A percentile compares a stretch with the other conserved stretches of the same genome.
phyloP scores from a whole-genome alignment of 2,329 filamentous ascomycete species.

The Trichoderma sp. region DNA sequence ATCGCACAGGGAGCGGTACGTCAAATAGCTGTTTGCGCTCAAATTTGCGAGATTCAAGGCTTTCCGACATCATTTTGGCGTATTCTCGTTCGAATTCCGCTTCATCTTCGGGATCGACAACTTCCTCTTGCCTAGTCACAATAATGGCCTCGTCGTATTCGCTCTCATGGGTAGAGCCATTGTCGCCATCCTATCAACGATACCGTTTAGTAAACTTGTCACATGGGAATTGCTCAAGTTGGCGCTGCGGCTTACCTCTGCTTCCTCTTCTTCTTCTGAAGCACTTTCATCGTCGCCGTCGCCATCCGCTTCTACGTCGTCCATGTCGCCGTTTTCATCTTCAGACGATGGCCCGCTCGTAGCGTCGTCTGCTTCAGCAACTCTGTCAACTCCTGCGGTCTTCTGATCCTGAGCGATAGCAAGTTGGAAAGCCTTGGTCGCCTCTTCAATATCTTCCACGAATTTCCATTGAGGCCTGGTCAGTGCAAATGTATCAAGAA shows the following conservation, averaged over 20 bases:
- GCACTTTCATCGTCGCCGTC: slow-evolving; percentile 61
- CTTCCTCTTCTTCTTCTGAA: slow-evolving; percentile 59
- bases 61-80: slow-evolving; percentile 97
- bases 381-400: slow-evolving; percentile 67
- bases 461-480: slow-evolving; percentile 93
- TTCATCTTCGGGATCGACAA: slow-evolving; percentile 88
- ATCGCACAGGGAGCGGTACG: slow-evolving; percentile 89
- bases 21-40: slow-evolving; percentile 94
- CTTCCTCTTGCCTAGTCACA: slow-evolving; percentile 85
- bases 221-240: slow-evolving; percentile 27
- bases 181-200: slow-evolving; percentile 45
- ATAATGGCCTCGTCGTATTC: slow-evolving; percentile 83
- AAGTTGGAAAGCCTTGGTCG: slow-evolving; percentile 76
- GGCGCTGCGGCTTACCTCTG: slow-evolving; percentile 43
- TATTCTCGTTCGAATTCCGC: slow-evolving; percentile 98
- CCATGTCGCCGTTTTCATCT: slow-evolving; percentile 67
- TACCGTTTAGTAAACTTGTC: slow-evolving; percentile 46
- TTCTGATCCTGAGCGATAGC: slow-evolving; percentile 91
- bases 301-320: slow-evolving; percentile 60
- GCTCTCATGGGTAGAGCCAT: slow-evolving; percentile 52
- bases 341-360: slow-evolving; percentile 71
- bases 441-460: slow-evolving; percentile 76
- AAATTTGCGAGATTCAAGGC: slow-evolving; percentile 90
- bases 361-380: slow-evolving; percentile 67
- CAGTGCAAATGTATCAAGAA: slow-evolving; percentile 85